A percentile compares a stretch with the other conserved stretches of the same genome.
Conservation (phyloP, 495 filamentous ascomycete species). For the Hypoxylon crocopeplum region DNA sequence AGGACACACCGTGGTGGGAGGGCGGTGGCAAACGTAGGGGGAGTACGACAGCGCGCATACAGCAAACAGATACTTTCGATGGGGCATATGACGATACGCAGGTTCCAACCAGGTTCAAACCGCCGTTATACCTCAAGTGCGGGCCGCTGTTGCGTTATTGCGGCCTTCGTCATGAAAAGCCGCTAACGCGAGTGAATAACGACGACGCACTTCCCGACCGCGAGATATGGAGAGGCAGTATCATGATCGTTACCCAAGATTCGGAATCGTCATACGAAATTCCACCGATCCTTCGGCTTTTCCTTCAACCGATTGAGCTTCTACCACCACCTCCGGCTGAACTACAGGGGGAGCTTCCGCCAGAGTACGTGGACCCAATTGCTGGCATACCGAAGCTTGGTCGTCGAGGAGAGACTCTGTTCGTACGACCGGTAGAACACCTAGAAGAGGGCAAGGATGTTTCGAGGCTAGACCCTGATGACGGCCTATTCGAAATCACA, state of each 20-base stretch:
- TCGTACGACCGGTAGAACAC: slow-evolving; percentile 84
- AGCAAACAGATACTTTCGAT: slow-evolving; percentile 53
- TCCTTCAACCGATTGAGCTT: slow-evolving; percentile 84
- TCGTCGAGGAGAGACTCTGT: slow-evolving; percentile 78
- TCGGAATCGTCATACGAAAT: slow-evolving; percentile 80
- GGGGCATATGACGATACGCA: slow-evolving; percentile 59
- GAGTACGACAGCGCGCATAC: slow-evolving; percentile 46
- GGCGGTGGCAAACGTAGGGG: slow-evolving; percentile 46
- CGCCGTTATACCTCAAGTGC: slow-evolving; percentile 83
- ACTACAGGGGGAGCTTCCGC: slow-evolving; percentile 70
- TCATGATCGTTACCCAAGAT: slow-evolving; percentile 94
- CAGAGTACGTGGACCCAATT: slow-evolving; percentile 86
- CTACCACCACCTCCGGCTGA: slow-evolving; percentile 79
- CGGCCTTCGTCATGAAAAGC: slow-evolving; percentile 70
- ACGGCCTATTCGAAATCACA: slow-evolving; percentile 75
- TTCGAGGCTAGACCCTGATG: slow-evolving; percentile 77
- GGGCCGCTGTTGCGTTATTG: slow-evolving; percentile 89
- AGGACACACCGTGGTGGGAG: slow-evolving; percentile 63
- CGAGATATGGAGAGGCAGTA: slow-evolving; percentile 89
- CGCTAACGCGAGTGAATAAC: slow-evolving; percentile 38
- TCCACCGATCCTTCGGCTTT: slow-evolving; percentile 78
- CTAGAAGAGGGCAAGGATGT: slow-evolving; percentile 75
- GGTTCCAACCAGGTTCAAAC: slow-evolving; percentile 75
- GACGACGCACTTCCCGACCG: slow-evolving; percentile 55
- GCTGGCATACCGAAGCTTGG: slow-evolving; percentile 87